Base-by-base conservation (phyloP, 108 stramenopile genomes). In the Nitzschia putrida region DNA sequence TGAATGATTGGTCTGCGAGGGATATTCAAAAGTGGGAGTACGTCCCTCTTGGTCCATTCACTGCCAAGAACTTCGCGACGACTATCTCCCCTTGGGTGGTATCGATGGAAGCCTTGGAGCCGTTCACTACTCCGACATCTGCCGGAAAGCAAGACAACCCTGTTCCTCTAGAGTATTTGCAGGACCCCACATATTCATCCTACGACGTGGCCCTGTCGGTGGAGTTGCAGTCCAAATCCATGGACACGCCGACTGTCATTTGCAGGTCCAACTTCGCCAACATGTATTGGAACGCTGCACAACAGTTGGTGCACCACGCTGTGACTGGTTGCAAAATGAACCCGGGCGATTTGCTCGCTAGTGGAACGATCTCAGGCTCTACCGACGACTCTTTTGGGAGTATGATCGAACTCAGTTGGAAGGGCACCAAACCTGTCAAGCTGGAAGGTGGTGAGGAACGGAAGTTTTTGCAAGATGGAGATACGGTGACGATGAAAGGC, bases 1-100 rank as follows among this genome's bases (percentile, higher is more conserved):
- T 96, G 82, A 97, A 97, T 66, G 97, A 97, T 74, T 97, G 97
- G 97, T 85, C 85, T 16, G 95, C 97, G 8, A 77, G 97, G 8
- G 87, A 91, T 57, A 81, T 88, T 45, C 87, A 91, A 78, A 93
- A 90, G 69, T 97, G 89, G 88, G 95, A 97, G 71, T 96, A 96
- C 68, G 92, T 97, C 8, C 97, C 97, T 9, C 78, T 97, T 8
- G 96, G 96, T n/a, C 94, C 96, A 23, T 97, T 97, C 70, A 88
- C 88, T 9, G 82, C 93, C 53, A 97, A 97, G 82, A 96, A 95
- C 64, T 94, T 96, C 72, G 90, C 88, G 18, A 94, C 95, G 1
- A 85, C 92, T 29, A 90, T 96, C 42, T 86, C 84, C 50, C 91
- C 95, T 3, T 97, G 97, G 97, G 83, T 97, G 34, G 88, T 97